Evolutionary conservation across 345 rosid genomes (phyloP), one percentile per base, ranked within the genome.

Genomic region (Syzygium jambos): DNA sequence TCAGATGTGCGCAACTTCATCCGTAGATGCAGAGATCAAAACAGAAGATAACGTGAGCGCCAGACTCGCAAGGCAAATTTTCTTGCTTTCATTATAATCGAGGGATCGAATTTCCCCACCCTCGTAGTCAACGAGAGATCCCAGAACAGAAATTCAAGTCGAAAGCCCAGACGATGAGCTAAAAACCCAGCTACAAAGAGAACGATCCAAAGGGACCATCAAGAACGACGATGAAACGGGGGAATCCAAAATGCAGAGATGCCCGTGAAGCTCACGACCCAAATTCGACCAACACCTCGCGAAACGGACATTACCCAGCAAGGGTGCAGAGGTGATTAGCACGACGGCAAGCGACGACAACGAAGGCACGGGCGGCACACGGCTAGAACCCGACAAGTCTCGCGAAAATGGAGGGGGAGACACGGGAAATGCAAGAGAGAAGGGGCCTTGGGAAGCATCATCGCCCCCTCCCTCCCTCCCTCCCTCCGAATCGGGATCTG

Each of bases 401-500:
- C 52, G 38, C 6, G 87, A 43, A 46, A 41, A 29, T 14, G 78
- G 38, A 46, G 38, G 51, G 55, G 11, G 38, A 73, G 55, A 52
- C 82, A 61, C 29, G 55, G n/a, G 51, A 46, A 61, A 46, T 41
- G 57, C 63, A 85, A 53, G 15, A 2, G 41, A 9, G 6, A 30
- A 15, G 61, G 43, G 88, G 86, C n/a, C n/a, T 19, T 61, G 15
- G 22, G 52, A 17, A 59, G 3, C n/a, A n/a, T n/a, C 16, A 11
- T 54, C 51, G n/a, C 43, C 59, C 27, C 52, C 38, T 41, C 38
- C 15, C 22, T 25, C 43, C 59, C 41, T 52, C 38, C 15, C 22
- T 25, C 43, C 43, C 43, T 41, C 43, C 25, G 73, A 49, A 84
- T 63, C 84, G 86, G 86, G 89, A 87, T 87, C 89, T 57, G 86